Conservation (phyloP, 140 eudicot genomes). For the Cichorium intybus region DNA sequence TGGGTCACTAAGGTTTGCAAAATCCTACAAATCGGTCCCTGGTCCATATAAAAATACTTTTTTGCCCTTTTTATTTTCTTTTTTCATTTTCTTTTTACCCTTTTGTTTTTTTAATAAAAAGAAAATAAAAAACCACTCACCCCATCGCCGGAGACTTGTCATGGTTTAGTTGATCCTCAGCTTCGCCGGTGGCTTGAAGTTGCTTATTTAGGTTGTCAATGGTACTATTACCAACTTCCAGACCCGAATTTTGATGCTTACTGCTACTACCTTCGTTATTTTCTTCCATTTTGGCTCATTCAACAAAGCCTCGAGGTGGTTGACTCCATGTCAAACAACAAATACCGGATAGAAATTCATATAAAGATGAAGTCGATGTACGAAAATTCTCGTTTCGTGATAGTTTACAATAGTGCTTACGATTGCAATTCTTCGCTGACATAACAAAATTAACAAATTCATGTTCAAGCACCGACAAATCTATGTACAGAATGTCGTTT, state of each 20-base stretch:
- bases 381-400: background rate
- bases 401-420: background rate
- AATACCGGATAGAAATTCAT: background rate
- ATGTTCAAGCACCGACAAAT: background rate
- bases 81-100: too few relatives aligned
- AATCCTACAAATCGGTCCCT: too few relatives aligned
- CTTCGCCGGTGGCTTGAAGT: too few relatives aligned
- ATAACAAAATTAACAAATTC: background rate
- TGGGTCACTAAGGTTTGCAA: too few relatives aligned
- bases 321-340: background rate
- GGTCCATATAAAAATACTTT: too few relatives aligned
- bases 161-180: conserved; percentile 2
- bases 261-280: background rate
- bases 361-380: too few relatives aligned
- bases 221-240: background rate
- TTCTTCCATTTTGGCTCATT: conserved; percentile 12
- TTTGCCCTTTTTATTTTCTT: too few relatives aligned
- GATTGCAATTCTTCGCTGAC: background rate
- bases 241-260: background rate
- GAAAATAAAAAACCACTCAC: too few relatives aligned
- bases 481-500: background rate
- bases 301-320: background rate
- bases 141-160: too few relatives aligned
- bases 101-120: too few relatives aligned
- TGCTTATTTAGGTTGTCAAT: background rate